Percentiles rank a stretch among this genome's conserved stretches.
Evolutionary conservation across 108 stramenopile genomes (phyloP).

Genomic region (Nitzschia sp.): DNA sequence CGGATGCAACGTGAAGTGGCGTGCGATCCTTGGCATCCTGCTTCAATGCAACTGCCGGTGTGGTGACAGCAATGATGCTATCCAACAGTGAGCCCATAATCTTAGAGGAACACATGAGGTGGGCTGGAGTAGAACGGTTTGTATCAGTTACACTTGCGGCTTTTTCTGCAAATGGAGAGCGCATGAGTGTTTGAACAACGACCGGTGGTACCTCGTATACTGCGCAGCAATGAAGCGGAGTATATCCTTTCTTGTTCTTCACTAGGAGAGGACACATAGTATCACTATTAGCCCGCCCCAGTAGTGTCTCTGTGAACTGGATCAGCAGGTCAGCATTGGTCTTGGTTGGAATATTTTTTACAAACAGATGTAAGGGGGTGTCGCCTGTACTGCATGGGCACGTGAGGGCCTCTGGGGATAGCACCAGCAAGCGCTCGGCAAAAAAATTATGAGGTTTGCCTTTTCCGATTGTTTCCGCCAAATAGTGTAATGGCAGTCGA

Average conservation of each 20-base stretch:
- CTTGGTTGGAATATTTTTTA: constrained; percentile 13
- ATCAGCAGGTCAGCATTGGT: constrained; percentile 4
- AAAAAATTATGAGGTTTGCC: constrained; percentile 15
- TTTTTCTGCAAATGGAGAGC: constrained; percentile 42
- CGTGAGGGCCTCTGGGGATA: constrained; percentile 36
- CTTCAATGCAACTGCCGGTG: constrained; percentile 36
- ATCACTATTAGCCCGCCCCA: constrained; percentile 16
- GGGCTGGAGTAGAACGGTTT: constrained; percentile 41
- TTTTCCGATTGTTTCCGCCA: constrained; percentile 20
- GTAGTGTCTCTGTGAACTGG: constrained; percentile 27
- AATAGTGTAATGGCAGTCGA: constrained; percentile 59
- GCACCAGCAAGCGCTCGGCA: constrained; percentile 40
- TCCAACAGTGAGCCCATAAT: constrained; percentile 8
- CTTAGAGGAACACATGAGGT: constrained; percentile 22
- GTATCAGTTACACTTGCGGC: constrained; percentile 41
- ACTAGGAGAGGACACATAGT: constrained; percentile 13
- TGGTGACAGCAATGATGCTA: constrained; percentile 38
- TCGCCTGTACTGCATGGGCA: constrained; percentile 45
- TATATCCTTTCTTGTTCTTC: constrained; percentile 25
- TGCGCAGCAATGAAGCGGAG: constrained; percentile 67
- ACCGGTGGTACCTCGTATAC: constrained; percentile 45
- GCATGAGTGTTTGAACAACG: constrained; percentile 42
- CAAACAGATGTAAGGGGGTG: constrained; percentile 62
- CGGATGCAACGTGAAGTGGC: constrained; percentile 50
- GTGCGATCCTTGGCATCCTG: constrained; percentile 48